A percentile compares a stretch with the other conserved stretches of the same genome.
These are phyloP conservation scores for Chrysophaeum taylorii DNA, from an alignment of 352 stramenopile genomes.

Conservation along the genomic window DNA sequence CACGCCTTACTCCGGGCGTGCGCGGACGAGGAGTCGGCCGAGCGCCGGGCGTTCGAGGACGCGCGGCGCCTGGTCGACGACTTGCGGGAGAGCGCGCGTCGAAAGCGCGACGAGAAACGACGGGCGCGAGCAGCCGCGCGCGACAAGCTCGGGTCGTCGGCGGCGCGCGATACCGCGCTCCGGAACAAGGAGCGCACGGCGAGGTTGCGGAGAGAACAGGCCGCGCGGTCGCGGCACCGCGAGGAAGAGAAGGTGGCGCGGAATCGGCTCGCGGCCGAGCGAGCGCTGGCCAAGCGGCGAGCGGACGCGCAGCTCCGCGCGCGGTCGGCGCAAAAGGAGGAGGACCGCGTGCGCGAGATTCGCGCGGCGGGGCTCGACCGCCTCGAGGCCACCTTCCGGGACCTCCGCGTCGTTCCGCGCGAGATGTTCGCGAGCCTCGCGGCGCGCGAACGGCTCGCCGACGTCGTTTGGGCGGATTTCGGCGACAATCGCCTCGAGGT, in stretches of 20 bases:
- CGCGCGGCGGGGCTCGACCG: not conserved
- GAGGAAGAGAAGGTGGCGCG: not conserved
- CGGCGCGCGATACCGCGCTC: not conserved
- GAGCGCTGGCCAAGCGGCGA: not conserved
- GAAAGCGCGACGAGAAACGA: not conserved
- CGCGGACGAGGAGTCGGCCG: not conserved
- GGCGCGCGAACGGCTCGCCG: not conserved
- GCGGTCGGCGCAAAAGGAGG: not conserved
- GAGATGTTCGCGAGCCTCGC: not conserved
- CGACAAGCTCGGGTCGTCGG: not conserved
- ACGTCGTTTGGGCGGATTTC: not conserved
- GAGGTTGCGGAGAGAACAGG: not conserved
- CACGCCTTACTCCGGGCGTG: not conserved
- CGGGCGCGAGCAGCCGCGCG: not conserved
- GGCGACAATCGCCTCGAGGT: conserved; percentile 4
- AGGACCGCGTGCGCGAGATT: not conserved
- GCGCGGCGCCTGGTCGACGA: not conserved
- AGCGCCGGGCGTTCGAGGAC: not conserved
- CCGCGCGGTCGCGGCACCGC: not conserved
- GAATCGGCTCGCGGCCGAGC: not conserved
- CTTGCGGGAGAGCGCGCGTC: not conserved
- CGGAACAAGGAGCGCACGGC: not conserved
- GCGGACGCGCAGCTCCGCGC: not conserved
- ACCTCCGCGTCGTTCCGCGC: not conserved
- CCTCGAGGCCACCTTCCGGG: not conserved